Conservation (phyloP, 371 early-diverging fungal species). For the Haplosporangium sp. region DNA sequence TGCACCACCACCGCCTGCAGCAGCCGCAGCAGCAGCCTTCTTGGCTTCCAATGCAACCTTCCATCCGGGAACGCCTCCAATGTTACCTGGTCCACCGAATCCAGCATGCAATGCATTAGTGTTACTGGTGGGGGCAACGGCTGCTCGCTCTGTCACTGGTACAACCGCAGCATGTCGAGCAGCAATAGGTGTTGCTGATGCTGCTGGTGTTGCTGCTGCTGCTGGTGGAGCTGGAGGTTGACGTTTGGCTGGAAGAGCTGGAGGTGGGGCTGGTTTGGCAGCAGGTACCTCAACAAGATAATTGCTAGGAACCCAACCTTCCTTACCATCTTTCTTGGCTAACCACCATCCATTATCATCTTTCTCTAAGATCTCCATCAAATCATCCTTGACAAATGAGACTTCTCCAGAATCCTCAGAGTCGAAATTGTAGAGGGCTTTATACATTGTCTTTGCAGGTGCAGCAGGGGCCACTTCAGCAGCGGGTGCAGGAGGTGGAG, state of each 20-base stretch:
- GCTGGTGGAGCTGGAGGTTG: conserved; percentile 60
- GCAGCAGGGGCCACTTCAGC: conserved; percentile 58
- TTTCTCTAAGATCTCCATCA: conserved; percentile 82
- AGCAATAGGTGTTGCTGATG: conserved; percentile 19
- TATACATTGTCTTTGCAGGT: conserved; percentile 71
- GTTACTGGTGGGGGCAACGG: conserved; percentile 40
- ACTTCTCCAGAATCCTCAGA: conserved; percentile 76
- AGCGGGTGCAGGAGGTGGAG: conserved; percentile 70
- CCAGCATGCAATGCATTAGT: conserved; percentile 39
- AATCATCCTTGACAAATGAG: conserved; percentile 73
- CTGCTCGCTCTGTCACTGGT: conserved; percentile 19
- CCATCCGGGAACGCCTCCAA: conserved; percentile 55
- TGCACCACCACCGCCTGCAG: conserved; percentile 41
- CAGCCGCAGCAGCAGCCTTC: conserved; percentile 52
- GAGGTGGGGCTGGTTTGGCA: conserved; percentile 65
- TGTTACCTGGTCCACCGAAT: conserved; percentile 53
- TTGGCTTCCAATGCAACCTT: conserved; percentile 56
- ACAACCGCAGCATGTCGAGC: conserved; percentile 22
- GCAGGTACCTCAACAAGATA: conserved; percentile 75
- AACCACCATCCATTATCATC: conserved; percentile 92
- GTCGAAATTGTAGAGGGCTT: conserved; percentile 81
- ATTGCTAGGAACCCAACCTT: conserved; percentile 91
- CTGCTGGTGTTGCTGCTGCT: conserved; percentile 41
- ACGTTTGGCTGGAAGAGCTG: conserved; percentile 65
- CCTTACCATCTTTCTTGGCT: conserved; percentile 75